phyloP scores from a whole-genome alignment of 345 rosid species.

The Syzygium jambos region DNA sequence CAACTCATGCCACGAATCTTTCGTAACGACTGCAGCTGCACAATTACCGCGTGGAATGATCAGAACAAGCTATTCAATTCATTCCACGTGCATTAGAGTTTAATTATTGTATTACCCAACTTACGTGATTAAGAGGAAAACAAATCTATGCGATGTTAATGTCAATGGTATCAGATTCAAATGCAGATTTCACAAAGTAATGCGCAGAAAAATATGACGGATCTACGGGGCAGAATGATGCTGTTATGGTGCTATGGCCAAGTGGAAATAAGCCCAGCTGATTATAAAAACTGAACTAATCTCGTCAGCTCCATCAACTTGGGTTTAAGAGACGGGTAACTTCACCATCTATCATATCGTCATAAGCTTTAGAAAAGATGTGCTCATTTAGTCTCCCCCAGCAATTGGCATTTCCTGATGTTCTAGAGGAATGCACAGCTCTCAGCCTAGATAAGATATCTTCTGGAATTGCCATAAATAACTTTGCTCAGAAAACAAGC shows the following conservation, averaged over 20 bases:
- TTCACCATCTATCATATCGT: not conserved
- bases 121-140: not conserved
- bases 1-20: slow-evolving; percentile 55
- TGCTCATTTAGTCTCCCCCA: not conserved
- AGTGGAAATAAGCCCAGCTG: not conserved
- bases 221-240: not conserved
- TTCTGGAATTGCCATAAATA: not conserved
- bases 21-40: slow-evolving; percentile 56
- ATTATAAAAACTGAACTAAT: not conserved
- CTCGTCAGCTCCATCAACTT: not conserved
- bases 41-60: not conserved
- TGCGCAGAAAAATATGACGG: not conserved
- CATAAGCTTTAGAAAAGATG: not conserved
- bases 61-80: not conserved
- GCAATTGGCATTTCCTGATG: not conserved
- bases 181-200: not conserved
- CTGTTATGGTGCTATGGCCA: not conserved
- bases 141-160: not conserved
- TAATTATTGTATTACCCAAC: not conserved
- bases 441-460: not conserved
- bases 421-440: not conserved
- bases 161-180: not conserved
- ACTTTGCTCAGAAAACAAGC: not conserved
- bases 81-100: not conserved
- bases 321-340: not conserved